Percentiles rank a stretch among this genome's conserved stretches.
These are phyloP conservation scores for Prunus mira DNA, from an alignment of 306 rosid genomes.

Conservation along the genomic window DNA sequence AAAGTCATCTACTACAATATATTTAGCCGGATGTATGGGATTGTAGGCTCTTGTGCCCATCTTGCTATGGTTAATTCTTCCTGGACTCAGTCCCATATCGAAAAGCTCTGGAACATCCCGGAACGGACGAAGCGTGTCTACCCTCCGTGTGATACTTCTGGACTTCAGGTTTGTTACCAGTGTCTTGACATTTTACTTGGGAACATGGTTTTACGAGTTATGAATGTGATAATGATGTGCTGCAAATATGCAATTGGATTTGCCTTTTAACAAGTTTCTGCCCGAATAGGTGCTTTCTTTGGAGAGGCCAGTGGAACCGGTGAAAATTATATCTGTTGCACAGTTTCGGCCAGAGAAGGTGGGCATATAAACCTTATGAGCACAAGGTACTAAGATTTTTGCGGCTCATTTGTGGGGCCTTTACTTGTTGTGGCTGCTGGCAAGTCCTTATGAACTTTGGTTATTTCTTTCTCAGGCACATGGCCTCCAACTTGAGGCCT, in stretches of 20 bases:
- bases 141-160: constrained; percentile 94
- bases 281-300: constrained; percentile 75
- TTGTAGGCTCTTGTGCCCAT: constrained; percentile 83
- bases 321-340: constrained; percentile 79
- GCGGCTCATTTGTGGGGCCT: constrained; percentile 41
- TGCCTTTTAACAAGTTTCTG: constrained; percentile 24
- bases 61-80: constrained; percentile 96
- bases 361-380: constrained; percentile 54
- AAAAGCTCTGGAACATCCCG: constrained; percentile 76
- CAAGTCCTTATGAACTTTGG: constrained; percentile 30
- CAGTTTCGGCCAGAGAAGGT: constrained; percentile 99
- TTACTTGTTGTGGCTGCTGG: constrained; percentile 4
- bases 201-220: neutral
- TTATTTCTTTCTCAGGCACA: constrained; percentile 60
- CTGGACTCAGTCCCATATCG: constrained; percentile 86
- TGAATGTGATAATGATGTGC: neutral
- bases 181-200: neutral
- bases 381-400: constrained; percentile 38
- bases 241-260: constrained; percentile 5
- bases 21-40: constrained; percentile 79
- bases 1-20: constrained; percentile 71
- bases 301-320: constrained; percentile 56
- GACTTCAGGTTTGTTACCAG: constrained; percentile 64
- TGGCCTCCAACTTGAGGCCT: constrained; percentile 88
- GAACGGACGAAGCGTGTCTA: constrained; percentile 72